These are phyloP conservation scores for Bruguiera gymnorhiza DNA, from an alignment of 345 rosid species.

Conservation along the genomic window DNA sequence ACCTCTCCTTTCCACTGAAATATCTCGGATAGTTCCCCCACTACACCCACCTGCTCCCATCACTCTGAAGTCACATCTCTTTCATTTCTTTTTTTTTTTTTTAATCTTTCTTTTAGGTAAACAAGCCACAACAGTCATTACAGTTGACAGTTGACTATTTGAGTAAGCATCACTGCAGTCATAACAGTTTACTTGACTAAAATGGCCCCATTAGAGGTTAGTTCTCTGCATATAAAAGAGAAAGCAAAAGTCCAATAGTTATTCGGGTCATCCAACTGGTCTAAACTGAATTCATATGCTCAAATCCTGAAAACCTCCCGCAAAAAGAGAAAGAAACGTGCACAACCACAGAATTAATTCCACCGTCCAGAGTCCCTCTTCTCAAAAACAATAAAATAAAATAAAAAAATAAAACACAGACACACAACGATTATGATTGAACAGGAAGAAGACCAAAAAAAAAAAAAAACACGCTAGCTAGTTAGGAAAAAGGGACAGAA, in stretches of 20 bases:
- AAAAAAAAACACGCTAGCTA: background rate
- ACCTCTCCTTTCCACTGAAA: constrained; percentile 99
- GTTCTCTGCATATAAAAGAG: background rate
- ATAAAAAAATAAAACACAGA: background rate
- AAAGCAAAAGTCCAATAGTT: background rate
- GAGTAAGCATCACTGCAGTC: background rate
- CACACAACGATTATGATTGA: no score
- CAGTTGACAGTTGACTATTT: background rate
- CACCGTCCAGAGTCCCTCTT: background rate
- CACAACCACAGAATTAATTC: background rate
- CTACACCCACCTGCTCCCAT: constrained; percentile 70
- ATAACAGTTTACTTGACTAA: background rate
- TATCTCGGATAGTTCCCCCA: constrained; percentile 90
- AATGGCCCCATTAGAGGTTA: constrained; percentile 7
- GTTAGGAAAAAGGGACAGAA: background rate
- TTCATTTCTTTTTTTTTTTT: background rate
- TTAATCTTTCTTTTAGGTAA: background rate
- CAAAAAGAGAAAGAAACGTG: background rate
- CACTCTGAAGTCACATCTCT: background rate
- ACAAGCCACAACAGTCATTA: background rate
- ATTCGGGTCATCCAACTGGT: constrained; percentile 18
- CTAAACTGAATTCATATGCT: constrained; percentile 11
- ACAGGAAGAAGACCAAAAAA: background rate
- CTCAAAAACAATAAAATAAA: background rate
- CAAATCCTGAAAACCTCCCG: constrained; percentile 3